Base-by-base conservation (phyloP, 805 yeast genomes). In the Ogataea nakhonphanomensis region DNA sequence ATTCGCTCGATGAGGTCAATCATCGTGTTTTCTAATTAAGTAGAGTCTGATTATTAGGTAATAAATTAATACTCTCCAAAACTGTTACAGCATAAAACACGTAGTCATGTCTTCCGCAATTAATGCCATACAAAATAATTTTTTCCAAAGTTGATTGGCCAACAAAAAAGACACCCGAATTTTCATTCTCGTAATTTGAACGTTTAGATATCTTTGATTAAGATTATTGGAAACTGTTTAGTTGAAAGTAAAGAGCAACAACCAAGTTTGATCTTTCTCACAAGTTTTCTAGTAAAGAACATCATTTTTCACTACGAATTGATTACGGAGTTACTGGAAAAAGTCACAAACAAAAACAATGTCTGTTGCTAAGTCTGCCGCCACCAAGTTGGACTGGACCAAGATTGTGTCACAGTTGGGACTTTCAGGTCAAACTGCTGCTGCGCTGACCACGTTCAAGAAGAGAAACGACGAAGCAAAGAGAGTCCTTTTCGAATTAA, bases 381-480 rank as follows among this genome's bases (percentile, higher is more conserved):
- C 91, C 59, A 73, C 84, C 61, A 91, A 89, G 73, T 73, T 91
- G 67, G 95, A 93, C 78, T 93, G 98, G 97, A 81, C 93, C 61
- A 83, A 84, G 71, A 81, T 93, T 64, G 78, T 86, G 64, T 71
- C 90, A 54, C 79, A 89, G 54, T 77, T 93, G 62, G 96, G 96
- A 45, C 77, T 93, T 62, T 79, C 96, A 46, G 99, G 99, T 49
- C 71, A 81, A 62, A 93, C 99, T 48, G 95, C 96, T 45, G 62
- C 85, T 39, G 79, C 95, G 31, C 74, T 93, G 65, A 79, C 93
- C 39, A 78, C 95, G 23, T 93, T 93, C 84, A 90, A 90, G 73
- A 91, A 93, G 86, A 87, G 99, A 79, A 84, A 89, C 69, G 99
- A 93, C 62, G 98, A 93, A 66, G 98, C 98, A 55, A 84, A 89